Percentiles rank a stretch among this genome's conserved stretches.
These are phyloP conservation scores for Hyparrhenia diplandra DNA, from an alignment of 176 grass and related monocot genomes.

Conservation along the genomic window DNA sequence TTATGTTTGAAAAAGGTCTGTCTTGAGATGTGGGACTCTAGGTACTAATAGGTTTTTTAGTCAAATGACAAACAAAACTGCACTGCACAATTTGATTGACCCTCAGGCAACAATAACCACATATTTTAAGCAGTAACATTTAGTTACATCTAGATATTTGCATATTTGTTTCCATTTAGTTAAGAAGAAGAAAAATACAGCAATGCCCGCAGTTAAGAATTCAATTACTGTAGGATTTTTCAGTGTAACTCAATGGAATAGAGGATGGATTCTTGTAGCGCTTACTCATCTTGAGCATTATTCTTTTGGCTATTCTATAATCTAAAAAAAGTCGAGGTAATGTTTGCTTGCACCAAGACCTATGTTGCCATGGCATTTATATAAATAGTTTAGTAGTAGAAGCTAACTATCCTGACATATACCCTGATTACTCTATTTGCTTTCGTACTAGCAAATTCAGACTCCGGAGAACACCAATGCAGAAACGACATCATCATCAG, in stretches of 20 bases:
- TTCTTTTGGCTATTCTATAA: neutral
- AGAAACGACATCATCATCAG: neutral
- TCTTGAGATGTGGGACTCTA: neutral
- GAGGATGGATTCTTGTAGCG: neutral
- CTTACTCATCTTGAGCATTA: neutral
- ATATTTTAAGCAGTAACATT: neutral
- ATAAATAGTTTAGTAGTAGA: neutral
- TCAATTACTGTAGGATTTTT: neutral
- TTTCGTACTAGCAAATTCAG: neutral
- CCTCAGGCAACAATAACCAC: neutral
- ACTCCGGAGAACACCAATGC: neutral
- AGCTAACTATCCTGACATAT: neutral
- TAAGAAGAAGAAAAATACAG: neutral
- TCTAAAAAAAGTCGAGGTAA: neutral
- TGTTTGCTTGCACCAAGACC: neutral
- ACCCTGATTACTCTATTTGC: neutral
- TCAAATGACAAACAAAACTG: neutral
- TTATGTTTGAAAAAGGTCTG: neutral
- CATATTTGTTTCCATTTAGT: too few species aligned
- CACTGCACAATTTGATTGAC: neutral
- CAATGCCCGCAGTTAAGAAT: neutral
- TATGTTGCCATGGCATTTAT: neutral
- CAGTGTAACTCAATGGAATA: neutral
- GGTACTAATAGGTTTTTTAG: neutral
- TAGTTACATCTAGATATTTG: neutral